Base-by-base conservation (phyloP, 768 basidiomycete species). In the Termitomyces sp. region DNA sequence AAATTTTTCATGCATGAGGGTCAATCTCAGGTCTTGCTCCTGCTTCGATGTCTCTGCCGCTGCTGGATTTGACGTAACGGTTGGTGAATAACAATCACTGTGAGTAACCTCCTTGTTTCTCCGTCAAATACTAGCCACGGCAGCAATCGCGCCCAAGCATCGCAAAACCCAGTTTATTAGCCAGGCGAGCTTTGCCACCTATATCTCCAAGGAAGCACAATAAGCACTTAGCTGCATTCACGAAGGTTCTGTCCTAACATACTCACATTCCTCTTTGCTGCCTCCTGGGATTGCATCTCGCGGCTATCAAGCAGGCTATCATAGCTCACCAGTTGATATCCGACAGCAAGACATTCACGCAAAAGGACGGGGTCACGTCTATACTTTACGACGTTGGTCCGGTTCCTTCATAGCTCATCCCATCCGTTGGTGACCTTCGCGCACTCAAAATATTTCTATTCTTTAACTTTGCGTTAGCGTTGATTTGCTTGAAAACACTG, bases 351-450 rank as follows among this genome's bases (percentile, higher is more conserved):
- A 24, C 24, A 24, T 51, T n/a, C 32, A 18, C 24, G 22, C 22
- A 20, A 42, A 43, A 57, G 56, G 46, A 44, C 13, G 44, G 54
- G 36, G 14, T 40, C 54, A 30, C 18, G 46, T 35, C 40, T 40
- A n/a, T 32, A 18, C 38, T 32, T 18, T 0, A 60, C 46, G 18
- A 20, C 30, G 30, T 9, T 26, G 36, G 26, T n/a, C 52, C 43
- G 38, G 24, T 69, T 35, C 67, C 66, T n/a, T 40, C 51, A 13
- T 65, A 68, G 26, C 57, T 68, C 55, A 49, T 69, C 16, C 68
- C 68, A 3, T 61, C 61, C n/a, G 63, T 69, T 30, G 56, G 58
- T n/a, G 69, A 72, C 20, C 64, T 61, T n/a, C 59, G 58, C n/a
- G 61, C 67, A 6, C 55, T 72, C 10, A 69, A 67, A 56, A 68